Conservation (phyloP, 2,329 filamentous ascomycete species). For the Pyrenochaeta sp. region DNA sequence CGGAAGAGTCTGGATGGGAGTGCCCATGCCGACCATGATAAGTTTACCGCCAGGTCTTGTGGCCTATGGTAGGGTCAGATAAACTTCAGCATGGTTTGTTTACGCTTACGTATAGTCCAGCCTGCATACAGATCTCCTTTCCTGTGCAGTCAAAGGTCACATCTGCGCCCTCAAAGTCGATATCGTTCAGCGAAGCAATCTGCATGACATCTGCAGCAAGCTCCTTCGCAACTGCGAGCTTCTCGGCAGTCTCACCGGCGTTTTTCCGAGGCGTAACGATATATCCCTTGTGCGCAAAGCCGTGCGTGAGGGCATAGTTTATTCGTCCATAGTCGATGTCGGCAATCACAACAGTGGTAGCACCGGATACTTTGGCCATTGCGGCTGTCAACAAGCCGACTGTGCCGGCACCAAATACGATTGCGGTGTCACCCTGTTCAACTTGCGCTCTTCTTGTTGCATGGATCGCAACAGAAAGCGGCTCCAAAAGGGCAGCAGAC, state of each 20-base stretch:
- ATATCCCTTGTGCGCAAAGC: slow-evolving; percentile 51
- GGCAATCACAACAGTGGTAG: slow-evolving; percentile 52
- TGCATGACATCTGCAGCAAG: slow-evolving; percentile 47
- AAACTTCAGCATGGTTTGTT: not conserved
- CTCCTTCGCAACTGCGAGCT: slow-evolving; percentile 46
- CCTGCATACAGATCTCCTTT: slow-evolving; percentile 54
- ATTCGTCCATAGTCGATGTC: slow-evolving; percentile 52
- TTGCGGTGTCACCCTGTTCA: slow-evolving; percentile 76
- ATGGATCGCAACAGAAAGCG: slow-evolving; percentile 85
- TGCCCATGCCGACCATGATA: slow-evolving; percentile 66
- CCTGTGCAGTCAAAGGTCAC: slow-evolving; percentile 54
- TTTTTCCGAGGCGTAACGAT: slow-evolving; percentile 39
- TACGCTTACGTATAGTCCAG: slow-evolving; percentile 51
- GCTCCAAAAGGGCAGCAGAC: slow-evolving; percentile 56
- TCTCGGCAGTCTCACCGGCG: slow-evolving; percentile 39
- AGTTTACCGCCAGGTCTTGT: slow-evolving; percentile 61
- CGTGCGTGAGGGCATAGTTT: slow-evolving; percentile 49
- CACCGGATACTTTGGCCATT: slow-evolving; percentile 52
- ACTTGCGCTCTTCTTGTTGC: slow-evolving; percentile 78
- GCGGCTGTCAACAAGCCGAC: slow-evolving; percentile 51
- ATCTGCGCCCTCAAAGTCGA: slow-evolving; percentile 51
- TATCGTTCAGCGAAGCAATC: slow-evolving; percentile 47
- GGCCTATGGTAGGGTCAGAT: slow-evolving; percentile 39
- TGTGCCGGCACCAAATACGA: slow-evolving; percentile 87
- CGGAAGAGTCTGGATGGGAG: slow-evolving; percentile 62